Evolutionary conservation across 2,329 filamentous ascomycete genomes (phyloP), one percentile per base, ranked within the genome.

Genomic region (Alternaria triticimaculans): DNA sequence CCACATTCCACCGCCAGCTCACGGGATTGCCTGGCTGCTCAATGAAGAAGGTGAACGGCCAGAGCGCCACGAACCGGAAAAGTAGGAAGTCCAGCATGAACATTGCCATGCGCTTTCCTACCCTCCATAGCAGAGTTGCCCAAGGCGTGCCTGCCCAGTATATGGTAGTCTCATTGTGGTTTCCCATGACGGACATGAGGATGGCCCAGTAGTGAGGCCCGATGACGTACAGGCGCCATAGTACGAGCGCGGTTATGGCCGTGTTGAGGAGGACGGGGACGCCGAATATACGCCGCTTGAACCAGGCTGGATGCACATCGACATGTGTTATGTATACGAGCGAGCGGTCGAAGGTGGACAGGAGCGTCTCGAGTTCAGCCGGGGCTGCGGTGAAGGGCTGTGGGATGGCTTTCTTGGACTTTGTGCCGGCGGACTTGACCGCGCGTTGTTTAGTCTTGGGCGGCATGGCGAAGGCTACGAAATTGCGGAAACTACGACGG

Each of bases 271-370:
- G 79, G 18, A 93, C 85, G 15, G 94, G 93, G 1, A 97, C 89
- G 51, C 89, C 73, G 81, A 97, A 97, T 73, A 96, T 91, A 74
- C 92, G 91, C 77, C 88, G 88, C 82, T 97, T 97, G 81, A 94
- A 88, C 26, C 85, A 84, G 20, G 82, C 80, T 0, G 90, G 89
- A 65, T 91, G 89, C 64, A 81, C 82, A 84, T 97, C 94, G 80
- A 97, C 84, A 83, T 97, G 94, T 28, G 91, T 86, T 73, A 97
- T 87, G 85, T 97, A 97, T 77, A 97, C 86, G 79, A 92, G 88
- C 60, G 87, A 82, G 60, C 87, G 84, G 62, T 89, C 86, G 63
- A 97, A 89, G 46, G 84, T 86, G 37, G 86, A 82, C 74, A 92
- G 85, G 77, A 97, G 90, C 11, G 89, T 86, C 55, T 85, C 73